Percentiles rank a stretch among this genome's conserved stretches.
Evolutionary conservation across 495 filamentous ascomycete species (phyloP).

Genomic region (Penicillium diatomitis): DNA sequence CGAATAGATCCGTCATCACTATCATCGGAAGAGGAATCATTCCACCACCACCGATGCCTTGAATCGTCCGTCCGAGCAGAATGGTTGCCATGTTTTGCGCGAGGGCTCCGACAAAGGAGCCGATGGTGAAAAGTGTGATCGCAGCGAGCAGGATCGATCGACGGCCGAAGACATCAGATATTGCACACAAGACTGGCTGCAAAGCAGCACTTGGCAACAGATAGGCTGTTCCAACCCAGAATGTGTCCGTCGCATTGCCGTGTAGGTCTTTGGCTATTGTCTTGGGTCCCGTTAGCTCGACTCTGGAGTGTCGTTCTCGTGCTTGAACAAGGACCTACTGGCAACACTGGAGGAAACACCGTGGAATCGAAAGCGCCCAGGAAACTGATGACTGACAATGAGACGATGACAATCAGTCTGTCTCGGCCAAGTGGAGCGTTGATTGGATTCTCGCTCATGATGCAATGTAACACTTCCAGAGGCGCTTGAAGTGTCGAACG

Average conservation of each 20-base stretch:
- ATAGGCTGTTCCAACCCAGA: conserved; percentile 55
- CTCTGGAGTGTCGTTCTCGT: too few relatives aligned
- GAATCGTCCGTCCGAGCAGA: conserved; percentile 30
- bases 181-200: conserved; percentile 34
- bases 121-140: conserved; percentile 23
- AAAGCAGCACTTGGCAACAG: conserved; percentile 53
- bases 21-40: conserved; percentile 20
- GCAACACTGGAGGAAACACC: conserved; percentile 1
- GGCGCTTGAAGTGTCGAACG: neutral
- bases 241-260: conserved; percentile 15
- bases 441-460: neutral
- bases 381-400: conserved; percentile 1
- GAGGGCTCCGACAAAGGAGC: conserved; percentile 31
- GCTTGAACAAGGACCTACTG: neutral
- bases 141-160: conserved; percentile 19
- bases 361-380: conserved; percentile 2
- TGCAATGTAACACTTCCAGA: neutral
- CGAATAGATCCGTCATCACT: conserved; percentile 21
- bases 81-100: conserved; percentile 25
- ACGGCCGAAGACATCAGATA: conserved; percentile 40
- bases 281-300: neutral
- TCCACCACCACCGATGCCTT: conserved; percentile 34
- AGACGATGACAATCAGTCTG: neutral
- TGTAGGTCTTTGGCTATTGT: neutral
- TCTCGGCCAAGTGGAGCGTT: neutral